A percentile compares a stretch with the other conserved stretches of the same genome.
phyloP scores from a whole-genome alignment of 257 asterid species.

The Solanum neorickii region DNA sequence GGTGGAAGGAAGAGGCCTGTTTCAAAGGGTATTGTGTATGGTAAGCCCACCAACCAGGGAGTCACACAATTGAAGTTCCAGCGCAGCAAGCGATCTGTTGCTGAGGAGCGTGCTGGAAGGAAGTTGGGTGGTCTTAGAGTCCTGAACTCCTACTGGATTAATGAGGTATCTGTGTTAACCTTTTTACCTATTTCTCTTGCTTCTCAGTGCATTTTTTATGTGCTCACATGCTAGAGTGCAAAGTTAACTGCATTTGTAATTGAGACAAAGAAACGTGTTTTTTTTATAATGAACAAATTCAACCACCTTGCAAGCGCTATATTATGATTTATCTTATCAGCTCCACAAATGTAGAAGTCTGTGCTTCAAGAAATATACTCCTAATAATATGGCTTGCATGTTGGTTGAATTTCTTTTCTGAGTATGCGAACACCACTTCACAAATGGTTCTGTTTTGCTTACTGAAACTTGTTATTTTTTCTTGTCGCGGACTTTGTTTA shows the following conservation, averaged over 20 bases:
- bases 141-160: not conserved
- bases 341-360: not conserved
- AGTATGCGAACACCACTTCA: not conserved
- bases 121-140: not conserved
- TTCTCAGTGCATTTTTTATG: not conserved
- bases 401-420: not conserved
- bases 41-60: not conserved
- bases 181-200: not conserved
- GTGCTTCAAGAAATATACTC: not conserved
- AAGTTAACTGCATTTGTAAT: not conserved
- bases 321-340: not conserved
- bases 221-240: not conserved
- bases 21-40: constrained; percentile 1
- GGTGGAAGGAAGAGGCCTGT: not conserved
- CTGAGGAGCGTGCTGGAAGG: constrained; percentile 1
- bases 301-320: not conserved
- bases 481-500: not conserved
- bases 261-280: not conserved
- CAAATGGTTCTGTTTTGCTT: not conserved
- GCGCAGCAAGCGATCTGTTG: constrained; percentile 1
- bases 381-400: not conserved
- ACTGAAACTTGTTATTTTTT: not conserved
- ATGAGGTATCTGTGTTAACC: not conserved
- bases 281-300: not conserved
- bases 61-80: not conserved